A percentile compares a stretch with the other conserved stretches of the same genome.
These are phyloP conservation scores for Penicillium concentricum DNA, from an alignment of 2,329 filamentous ascomycete species.

Conservation along the genomic window DNA sequence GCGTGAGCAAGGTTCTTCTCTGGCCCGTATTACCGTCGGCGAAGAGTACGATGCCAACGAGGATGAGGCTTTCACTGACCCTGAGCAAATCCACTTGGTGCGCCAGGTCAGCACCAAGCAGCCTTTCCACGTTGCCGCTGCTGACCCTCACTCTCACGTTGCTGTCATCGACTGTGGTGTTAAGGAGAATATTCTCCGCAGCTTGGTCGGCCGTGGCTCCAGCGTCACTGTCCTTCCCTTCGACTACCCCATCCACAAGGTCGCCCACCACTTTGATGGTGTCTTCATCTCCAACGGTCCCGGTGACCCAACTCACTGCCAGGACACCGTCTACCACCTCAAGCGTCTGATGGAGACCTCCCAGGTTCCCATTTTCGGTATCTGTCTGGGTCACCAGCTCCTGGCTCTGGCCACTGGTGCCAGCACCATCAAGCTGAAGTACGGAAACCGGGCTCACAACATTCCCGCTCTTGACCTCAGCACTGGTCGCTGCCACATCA, in stretches of 20 bases:
- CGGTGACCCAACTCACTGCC: conserved; percentile 95
- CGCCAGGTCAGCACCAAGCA: conserved; percentile 97
- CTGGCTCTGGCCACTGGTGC: conserved; percentile 86
- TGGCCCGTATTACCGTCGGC: conserved; percentile 90
- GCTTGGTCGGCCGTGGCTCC: conserved; percentile 84
- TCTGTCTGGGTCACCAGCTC: conserved; percentile 96
- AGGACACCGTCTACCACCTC: conserved; percentile 90
- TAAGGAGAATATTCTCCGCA: conserved; percentile 99
- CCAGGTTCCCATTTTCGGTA: conserved; percentile 91
- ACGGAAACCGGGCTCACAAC: conserved; percentile 98
- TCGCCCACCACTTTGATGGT: conserved; percentile 95
- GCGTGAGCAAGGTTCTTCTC: conserved; percentile 92
- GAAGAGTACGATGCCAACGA: conserved; percentile 98
- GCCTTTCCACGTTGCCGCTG: conserved; percentile 89
- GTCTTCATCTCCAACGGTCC: conserved; percentile 99
- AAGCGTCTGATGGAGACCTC: conserved; percentile 86
- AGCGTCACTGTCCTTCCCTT: conserved; percentile 94
- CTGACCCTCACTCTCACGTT: conserved; percentile 80
- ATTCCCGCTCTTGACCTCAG: conserved; percentile 93
- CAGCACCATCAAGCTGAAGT: conserved; percentile 95
- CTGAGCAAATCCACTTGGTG: conserved; percentile 94
- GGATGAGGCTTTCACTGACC: conserved; percentile 93
- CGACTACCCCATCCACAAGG: conserved; percentile 97
- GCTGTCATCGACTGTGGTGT: conserved; percentile 97
- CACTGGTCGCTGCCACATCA: conserved; percentile 97